phyloP scores from a whole-genome alignment of 306 rosid genomes.

The Cicer pinnatifidum region DNA sequence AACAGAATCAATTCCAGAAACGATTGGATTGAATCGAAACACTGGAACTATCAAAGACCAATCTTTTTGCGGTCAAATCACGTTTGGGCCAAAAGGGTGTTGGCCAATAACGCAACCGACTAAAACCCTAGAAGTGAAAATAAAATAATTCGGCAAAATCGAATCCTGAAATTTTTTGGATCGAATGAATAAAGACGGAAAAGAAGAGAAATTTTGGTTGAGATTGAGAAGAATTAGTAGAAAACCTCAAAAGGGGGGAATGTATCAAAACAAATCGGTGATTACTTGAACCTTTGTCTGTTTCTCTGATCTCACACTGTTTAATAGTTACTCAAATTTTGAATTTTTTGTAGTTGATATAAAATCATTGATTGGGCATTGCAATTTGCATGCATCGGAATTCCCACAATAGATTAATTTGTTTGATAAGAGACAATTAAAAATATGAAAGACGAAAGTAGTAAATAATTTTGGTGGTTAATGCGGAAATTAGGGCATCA shows the following conservation, averaged over 20 bases:
- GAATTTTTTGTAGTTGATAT: neutral
- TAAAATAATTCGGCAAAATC: constrained; percentile 16
- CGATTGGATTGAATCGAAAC: constrained; percentile 13
- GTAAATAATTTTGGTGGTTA: no score
- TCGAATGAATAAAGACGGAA: constrained; percentile 40
- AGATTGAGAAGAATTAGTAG: constrained; percentile 33
- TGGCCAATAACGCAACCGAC: constrained; percentile 23
- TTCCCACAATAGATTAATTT: neutral
- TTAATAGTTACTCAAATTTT: neutral
- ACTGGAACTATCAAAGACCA: constrained; percentile 37
- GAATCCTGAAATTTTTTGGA: constrained; percentile 27
- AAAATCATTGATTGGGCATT: neutral
- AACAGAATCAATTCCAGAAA: constrained; percentile 38
- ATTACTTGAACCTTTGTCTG: neutral
- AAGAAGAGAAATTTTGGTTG: constrained; percentile 38
- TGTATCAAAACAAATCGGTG: constrained; percentile 17
- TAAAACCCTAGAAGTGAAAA: constrained; percentile 47
- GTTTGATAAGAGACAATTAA: no score
- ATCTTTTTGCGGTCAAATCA: constrained; percentile 36
- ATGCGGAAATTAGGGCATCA: no score
- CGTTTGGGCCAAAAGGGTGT: constrained; percentile 30
- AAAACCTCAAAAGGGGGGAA: constrained; percentile 22
- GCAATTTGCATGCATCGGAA: neutral
- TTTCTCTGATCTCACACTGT: neutral
- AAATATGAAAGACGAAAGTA: no score